Conservation (phyloP, 129 eudicot genomes). For the Smallanthus sonchifolius region DNA sequence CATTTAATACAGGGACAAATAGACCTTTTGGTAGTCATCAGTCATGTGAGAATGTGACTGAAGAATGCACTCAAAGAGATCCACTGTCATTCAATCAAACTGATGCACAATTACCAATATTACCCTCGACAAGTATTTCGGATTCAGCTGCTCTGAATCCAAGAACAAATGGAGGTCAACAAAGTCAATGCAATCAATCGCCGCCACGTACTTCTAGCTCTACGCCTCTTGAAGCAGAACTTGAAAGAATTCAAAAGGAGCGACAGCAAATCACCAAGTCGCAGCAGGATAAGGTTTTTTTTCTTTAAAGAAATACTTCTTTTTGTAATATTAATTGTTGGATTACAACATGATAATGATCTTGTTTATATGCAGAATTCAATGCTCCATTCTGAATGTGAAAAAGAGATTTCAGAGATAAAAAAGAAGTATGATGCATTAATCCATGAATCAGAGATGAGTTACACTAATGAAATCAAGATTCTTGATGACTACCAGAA, state of each 20-base stretch:
- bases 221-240: conserved; percentile 44
- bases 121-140: background rate
- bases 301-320: background rate
- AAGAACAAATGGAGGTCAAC: background rate
- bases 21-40: conserved; percentile 7
- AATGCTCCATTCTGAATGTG: conserved; percentile 32
- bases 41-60: no score
- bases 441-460: conserved; percentile 34
- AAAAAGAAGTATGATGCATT: conserved; percentile 36
- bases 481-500: conserved; percentile 25
- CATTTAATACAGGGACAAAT: conserved; percentile 16
- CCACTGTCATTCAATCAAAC: background rate
- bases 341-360: background rate
- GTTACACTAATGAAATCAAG: conserved; percentile 17
- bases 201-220: conserved; percentile 7
- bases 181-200: conserved; percentile 17
- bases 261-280: conserved; percentile 29
- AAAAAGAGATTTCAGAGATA: conserved; percentile 36
- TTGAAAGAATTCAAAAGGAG: conserved; percentile 37
- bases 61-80: background rate
- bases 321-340: background rate
- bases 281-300: conserved; percentile 34
- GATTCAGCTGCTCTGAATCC: conserved; percentile 6
- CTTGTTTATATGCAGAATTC: conserved; percentile 23
- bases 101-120: background rate